These are phyloP conservation scores for Neostapfia colusana DNA, from an alignment of 176 grass and related monocot species.

Conservation along the genomic window DNA sequence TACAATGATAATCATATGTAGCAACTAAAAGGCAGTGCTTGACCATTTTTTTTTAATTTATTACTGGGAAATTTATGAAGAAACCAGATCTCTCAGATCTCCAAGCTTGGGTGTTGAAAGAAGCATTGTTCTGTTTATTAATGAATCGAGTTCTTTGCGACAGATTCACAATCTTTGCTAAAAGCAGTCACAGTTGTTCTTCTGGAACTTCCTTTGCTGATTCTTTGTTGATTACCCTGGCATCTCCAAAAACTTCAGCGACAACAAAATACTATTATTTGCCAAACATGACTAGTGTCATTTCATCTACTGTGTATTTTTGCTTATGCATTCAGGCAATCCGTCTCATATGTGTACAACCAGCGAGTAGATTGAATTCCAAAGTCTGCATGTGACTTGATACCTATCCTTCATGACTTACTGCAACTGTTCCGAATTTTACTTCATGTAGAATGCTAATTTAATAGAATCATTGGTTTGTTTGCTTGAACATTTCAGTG, in stretches of 20 bases:
- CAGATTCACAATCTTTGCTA: background rate
- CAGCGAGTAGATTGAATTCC: background rate
- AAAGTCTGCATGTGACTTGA: background rate
- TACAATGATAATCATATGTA: background rate
- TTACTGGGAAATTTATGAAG: background rate
- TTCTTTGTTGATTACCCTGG: background rate
- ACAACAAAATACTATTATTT: background rate
- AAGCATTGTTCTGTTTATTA: background rate
- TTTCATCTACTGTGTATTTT: slow-evolving; percentile 14
- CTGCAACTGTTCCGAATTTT: background rate
- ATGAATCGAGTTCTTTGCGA: background rate
- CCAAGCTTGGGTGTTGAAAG: background rate
- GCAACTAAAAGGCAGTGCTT: background rate
- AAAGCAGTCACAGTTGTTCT: background rate
- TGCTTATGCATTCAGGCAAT: background rate
- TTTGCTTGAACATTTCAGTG: slow-evolving; percentile 51
- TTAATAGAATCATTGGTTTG: background rate
- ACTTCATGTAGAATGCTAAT: background rate
- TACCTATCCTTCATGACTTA: background rate
- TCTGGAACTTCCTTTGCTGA: background rate
- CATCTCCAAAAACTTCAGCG: background rate
- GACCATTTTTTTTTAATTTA: background rate
- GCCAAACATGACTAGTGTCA: background rate
- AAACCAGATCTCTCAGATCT: background rate
- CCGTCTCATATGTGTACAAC: background rate